These are phyloP conservation scores for Leucoagaricus sp. DNA, from an alignment of 1,284 basidiomycete species.

Conservation along the genomic window DNA sequence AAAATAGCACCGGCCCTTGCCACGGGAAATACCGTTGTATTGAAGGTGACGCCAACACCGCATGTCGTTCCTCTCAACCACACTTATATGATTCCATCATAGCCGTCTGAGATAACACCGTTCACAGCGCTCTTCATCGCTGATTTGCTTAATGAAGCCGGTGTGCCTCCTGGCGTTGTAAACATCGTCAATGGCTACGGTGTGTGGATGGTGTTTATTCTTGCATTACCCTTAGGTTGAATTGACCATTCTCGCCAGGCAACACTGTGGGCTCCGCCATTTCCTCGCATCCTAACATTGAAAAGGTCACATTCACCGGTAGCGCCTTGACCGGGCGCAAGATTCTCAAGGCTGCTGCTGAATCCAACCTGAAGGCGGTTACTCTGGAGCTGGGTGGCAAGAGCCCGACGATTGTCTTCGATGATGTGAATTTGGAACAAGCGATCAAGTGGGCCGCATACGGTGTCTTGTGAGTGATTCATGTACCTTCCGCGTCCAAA, in stretches of 20 bases:
- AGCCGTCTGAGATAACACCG: slow-evolving; percentile 87
- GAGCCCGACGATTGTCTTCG: slow-evolving; percentile 73
- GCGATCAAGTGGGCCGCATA: slow-evolving; percentile 80
- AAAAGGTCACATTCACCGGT: slow-evolving; percentile 70
- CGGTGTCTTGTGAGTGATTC: slow-evolving; percentile 72
- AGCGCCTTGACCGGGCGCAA: slow-evolving; percentile 75
- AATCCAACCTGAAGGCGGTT: slow-evolving; percentile 80
- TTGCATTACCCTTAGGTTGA: neutral
- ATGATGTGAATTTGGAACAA: slow-evolving; percentile 75
- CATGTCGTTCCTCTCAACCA: neutral
- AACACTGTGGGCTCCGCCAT: slow-evolving; percentile 66
- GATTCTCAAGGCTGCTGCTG: slow-evolving; percentile 75
- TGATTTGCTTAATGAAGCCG: slow-evolving; percentile 53
- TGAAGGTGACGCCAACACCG: slow-evolving; percentile 48
- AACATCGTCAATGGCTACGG: slow-evolving; percentile 80
- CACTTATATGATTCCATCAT: no score
- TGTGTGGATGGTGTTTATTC: slow-evolving; percentile 5
- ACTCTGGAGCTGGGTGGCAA: slow-evolving; percentile 90
- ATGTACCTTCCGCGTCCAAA: no score
- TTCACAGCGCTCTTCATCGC: slow-evolving; percentile 67
- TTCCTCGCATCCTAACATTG: slow-evolving; percentile 56
- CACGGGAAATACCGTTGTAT: slow-evolving; percentile 77
- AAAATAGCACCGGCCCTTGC: slow-evolving; percentile 57
- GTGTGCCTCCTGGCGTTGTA: slow-evolving; percentile 68
- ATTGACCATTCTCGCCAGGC: slow-evolving; percentile 38